phyloP scores from a whole-genome alignment of 1,139 yeast species.

The Candida buenavistaensis region DNA sequence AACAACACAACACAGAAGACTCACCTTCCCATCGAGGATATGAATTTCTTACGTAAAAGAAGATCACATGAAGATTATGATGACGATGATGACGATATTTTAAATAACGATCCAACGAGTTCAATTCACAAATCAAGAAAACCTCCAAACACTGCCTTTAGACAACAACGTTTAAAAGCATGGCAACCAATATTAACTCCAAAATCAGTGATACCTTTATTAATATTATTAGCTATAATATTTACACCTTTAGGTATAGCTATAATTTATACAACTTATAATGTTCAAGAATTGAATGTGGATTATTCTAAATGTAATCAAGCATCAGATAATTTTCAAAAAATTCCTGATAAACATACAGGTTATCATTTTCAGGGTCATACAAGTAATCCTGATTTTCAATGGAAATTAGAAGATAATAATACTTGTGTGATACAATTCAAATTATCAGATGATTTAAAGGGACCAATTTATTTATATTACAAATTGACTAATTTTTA shows the following conservation, averaged over 20 bases:
- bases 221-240: slow-evolving; percentile 60
- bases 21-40: too few relatives aligned
- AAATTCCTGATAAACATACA: slow-evolving; percentile 53
- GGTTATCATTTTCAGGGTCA: slow-evolving; percentile 54
- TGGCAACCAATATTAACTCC: slow-evolving; percentile 86
- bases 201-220: slow-evolving; percentile 68
- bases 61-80: slow-evolving; percentile 26
- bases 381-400: slow-evolving; percentile 42
- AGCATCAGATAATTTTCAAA: slow-evolving; percentile 36
- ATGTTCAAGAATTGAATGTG: slow-evolving; percentile 58
- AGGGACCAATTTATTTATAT: slow-evolving; percentile 63
- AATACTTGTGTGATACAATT: slow-evolving; percentile 58
- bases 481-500: slow-evolving; percentile 72
- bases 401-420: slow-evolving; percentile 51
- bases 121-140: slow-evolving; percentile 53
- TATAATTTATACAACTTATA: slow-evolving; percentile 55
- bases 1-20: too few relatives aligned
- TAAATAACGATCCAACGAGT: slow-evolving; percentile 19
- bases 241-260: slow-evolving; percentile 79
- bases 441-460: slow-evolving; percentile 56
- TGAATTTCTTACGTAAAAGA: slow-evolving; percentile 44
- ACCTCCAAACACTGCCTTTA: slow-evolving; percentile 78
- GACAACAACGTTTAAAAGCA: slow-evolving; percentile 71
- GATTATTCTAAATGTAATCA: slow-evolving; percentile 60
- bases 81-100: slow-evolving; percentile 27